Evolutionary conservation across 164 flowering plant genomes (phyloP).

Genomic region (Akebia trifoliata): DNA sequence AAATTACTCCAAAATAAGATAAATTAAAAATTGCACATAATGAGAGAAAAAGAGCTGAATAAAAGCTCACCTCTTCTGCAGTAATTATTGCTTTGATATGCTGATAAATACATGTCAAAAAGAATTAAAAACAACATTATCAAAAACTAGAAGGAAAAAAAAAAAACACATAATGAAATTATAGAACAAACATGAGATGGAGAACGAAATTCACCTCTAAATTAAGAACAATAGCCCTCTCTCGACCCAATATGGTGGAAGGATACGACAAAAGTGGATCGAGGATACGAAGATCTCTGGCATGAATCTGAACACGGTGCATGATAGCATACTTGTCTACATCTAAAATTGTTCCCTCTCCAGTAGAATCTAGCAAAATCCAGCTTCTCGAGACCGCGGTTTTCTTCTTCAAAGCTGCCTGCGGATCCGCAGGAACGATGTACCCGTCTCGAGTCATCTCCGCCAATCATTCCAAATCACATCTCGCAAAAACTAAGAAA

Average conservation of each 20-base stretch:
- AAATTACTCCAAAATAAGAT: background rate
- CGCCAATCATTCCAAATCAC: slow-evolving; percentile 18
- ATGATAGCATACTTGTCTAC: slow-evolving; percentile 85
- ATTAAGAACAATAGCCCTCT: slow-evolving; percentile 78
- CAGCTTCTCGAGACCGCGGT: slow-evolving; percentile 61
- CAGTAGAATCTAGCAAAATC: slow-evolving; percentile 57
- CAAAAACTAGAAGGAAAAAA: background rate
- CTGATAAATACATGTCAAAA: too few species aligned
- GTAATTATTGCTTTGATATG: slow-evolving; percentile 95
- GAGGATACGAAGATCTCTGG: slow-evolving; percentile 86
- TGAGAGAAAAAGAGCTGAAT: background rate
- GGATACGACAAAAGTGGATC: slow-evolving; percentile 92
- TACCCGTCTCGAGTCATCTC: slow-evolving; percentile 49
- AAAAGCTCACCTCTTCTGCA: slow-evolving; percentile 69
- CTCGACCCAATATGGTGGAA: slow-evolving; percentile 92
- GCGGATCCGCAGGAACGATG: slow-evolving; percentile 51
- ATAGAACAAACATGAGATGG: background rate
- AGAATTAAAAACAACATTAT: slow-evolving; percentile 3
- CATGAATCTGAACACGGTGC: slow-evolving; percentile 85
- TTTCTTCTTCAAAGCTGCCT: slow-evolving; percentile 52
- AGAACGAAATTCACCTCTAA: slow-evolving; percentile 51
- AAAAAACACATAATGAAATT: background rate
- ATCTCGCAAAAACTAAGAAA: background rate
- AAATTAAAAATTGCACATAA: background rate
- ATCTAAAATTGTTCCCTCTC: slow-evolving; percentile 57